Evolutionary conservation across 1,139 yeast species (phyloP), one percentile per base, ranked within the genome.

Genomic region (Hansenula lynferdii): DNA sequence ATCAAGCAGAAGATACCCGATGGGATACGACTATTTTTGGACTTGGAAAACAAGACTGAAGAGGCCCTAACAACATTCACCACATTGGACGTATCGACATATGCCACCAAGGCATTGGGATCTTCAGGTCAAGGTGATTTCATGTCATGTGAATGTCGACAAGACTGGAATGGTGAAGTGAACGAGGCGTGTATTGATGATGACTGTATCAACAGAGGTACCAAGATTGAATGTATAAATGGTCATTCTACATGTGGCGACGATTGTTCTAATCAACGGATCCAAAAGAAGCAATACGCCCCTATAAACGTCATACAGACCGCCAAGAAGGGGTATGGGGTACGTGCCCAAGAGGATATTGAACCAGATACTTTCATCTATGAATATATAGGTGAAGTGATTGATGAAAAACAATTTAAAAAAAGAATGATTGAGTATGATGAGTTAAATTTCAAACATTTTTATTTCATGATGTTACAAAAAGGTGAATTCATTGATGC

Each of bases 391-490:
- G 98, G 98, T 24, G 98, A 92, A 58, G 95, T 92, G 23, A 83
- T 92, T 29, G 87, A 83, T 55, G 95, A 86, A 54, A 62, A 64
- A 16, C 66, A 77, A 24, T 92, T 90, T 59, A 69, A 87, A 41
- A 69, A 70, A 38, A 72, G 97, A 45, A 85, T 84, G 81, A 67
- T 75, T 38, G 75, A 73, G 34, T 92, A 92, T 59, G 94, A 85
- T 54, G 61, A 68, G 26, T 72, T 73, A 48, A 77, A 82, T n/a
- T 72, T 83, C 49, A 79, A 76, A 60, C 98, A 92, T 62, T 92
- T 92, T 53, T 92, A 92, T 61, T 92, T 92, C 61, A 92, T 92
- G 98, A 89, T 89, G 97, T 73, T 92, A 47, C 95, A 87, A 52
- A 85, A 81, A 54, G 90, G 89, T 45, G 92, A 92, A 54, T 92